Percentiles rank a stretch among this genome's conserved stretches.
Evolutionary conservation across 768 basidiomycete genomes (phyloP).

Genomic region (Psilocybe tampanensis): DNA sequence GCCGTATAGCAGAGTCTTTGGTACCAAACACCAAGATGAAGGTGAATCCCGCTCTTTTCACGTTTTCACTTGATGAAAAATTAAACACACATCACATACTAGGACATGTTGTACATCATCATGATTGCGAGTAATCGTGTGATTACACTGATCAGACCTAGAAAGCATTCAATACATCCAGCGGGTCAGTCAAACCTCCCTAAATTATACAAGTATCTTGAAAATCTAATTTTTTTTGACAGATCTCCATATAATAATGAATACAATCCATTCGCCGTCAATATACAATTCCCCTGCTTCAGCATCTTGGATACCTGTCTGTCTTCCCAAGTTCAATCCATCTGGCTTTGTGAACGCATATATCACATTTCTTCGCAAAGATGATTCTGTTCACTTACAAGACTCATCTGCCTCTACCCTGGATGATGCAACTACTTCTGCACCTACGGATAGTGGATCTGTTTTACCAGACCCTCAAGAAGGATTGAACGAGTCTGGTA

Average conservation of each 20-base stretch:
- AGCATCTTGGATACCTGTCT: slow-evolving; percentile 94
- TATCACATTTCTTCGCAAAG: slow-evolving; percentile 66
- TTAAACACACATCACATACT: not conserved
- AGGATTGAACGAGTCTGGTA: slow-evolving; percentile 36
- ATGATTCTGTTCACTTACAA: slow-evolving; percentile 28
- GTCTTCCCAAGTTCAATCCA: slow-evolving; percentile 92
- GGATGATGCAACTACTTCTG: slow-evolving; percentile 7
- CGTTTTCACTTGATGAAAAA: not conserved
- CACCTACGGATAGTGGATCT: slow-evolving; percentile 6
- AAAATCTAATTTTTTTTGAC: slow-evolving; percentile 5
- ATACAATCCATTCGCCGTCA: slow-evolving; percentile 85
- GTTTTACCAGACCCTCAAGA: slow-evolving; percentile 19
- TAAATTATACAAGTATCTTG: not conserved
- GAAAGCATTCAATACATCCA: slow-evolving; percentile 94
- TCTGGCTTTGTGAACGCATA: slow-evolving; percentile 91
- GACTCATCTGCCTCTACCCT: slow-evolving; percentile 6
- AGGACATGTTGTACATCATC: slow-evolving; percentile 93
- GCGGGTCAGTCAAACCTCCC: slow-evolving; percentile 65
- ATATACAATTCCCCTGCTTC: slow-evolving; percentile 76
- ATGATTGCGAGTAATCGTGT: slow-evolving; percentile 79
- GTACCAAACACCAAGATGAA: slow-evolving; percentile 82
- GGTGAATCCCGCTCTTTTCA: slow-evolving; percentile 36
- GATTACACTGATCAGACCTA: slow-evolving; percentile 86
- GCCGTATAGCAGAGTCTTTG: slow-evolving; percentile 78
- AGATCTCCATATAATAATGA: slow-evolving; percentile 93